Conservation (phyloP, 176 grass and related monocot species). For the Musa troglodytarum region DNA sequence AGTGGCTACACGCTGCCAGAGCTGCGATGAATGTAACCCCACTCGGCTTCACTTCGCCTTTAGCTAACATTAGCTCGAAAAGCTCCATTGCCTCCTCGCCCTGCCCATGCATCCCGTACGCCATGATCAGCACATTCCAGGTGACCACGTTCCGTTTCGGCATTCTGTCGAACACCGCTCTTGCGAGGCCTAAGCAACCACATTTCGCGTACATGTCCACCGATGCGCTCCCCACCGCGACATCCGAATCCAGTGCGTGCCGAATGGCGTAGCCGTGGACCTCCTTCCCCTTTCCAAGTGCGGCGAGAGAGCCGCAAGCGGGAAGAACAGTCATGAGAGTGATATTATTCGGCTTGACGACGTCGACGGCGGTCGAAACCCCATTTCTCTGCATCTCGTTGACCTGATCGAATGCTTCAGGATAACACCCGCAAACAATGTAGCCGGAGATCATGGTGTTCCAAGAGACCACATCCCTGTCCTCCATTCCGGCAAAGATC, state of each 20-base stretch:
- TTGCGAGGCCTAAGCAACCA: slow-evolving; percentile 39
- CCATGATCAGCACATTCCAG: slow-evolving; percentile 98
- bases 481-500: slow-evolving; percentile 51
- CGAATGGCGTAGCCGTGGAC: slow-evolving; percentile 66
- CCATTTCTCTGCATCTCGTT: slow-evolving; percentile 39
- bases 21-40: slow-evolving; percentile 77
- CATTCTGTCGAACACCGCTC: slow-evolving; percentile 59
- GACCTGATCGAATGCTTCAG: slow-evolving; percentile 54
- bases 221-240: slow-evolving; percentile 68
- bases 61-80: slow-evolving; percentile 55
- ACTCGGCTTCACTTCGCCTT: slow-evolving; percentile 53
- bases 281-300: slow-evolving; percentile 74
- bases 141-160: slow-evolving; percentile 68
- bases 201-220: slow-evolving; percentile 97
- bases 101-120: slow-evolving; percentile 81
- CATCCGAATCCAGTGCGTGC: slow-evolving; percentile 40
- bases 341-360: slow-evolving; percentile 46
- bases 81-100: slow-evolving; percentile 49
- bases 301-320: slow-evolving; percentile 52
- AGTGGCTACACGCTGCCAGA: slow-evolving; percentile 83
- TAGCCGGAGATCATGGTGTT: slow-evolving; percentile 78
- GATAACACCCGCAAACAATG: slow-evolving; percentile 36
- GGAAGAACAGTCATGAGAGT: slow-evolving; percentile 86
- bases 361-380: neutral
- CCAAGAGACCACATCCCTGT: slow-evolving; percentile 73